These are phyloP conservation scores for Microcyclospora pomicola DNA, from an alignment of 2,329 filamentous ascomycete genomes.

Conservation along the genomic window DNA sequence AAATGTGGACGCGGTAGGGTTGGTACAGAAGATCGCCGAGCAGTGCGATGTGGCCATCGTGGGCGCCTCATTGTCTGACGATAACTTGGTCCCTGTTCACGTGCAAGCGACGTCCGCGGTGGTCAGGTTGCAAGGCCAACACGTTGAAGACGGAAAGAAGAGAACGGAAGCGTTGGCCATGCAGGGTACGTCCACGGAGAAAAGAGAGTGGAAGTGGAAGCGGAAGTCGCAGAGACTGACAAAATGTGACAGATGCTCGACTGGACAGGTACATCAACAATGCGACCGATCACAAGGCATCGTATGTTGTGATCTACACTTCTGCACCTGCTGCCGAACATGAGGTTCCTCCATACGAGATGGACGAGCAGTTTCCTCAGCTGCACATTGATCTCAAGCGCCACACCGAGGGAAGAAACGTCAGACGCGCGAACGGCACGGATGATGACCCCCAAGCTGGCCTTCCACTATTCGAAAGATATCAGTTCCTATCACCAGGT, in stretches of 20 bases:
- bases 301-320: slow-evolving; percentile 63
- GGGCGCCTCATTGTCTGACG: too few species aligned
- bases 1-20: too few species aligned
- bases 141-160: too few species aligned
- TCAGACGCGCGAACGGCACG: slow-evolving; percentile 5
- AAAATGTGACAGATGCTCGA: neutral
- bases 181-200: too few species aligned
- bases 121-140: too few species aligned
- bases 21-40: slow-evolving; percentile 29
- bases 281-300: neutral
- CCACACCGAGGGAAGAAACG: slow-evolving; percentile 30
- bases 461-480: slow-evolving; percentile 68
- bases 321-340: slow-evolving; percentile 40
- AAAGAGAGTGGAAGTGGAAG: too few species aligned
- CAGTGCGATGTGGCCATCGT: too few species aligned
- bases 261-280: neutral
- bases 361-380: slow-evolving; percentile 47
- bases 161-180: too few species aligned
- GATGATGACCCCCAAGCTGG: slow-evolving; percentile 20
- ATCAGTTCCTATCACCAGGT: slow-evolving; percentile 89
- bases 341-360: slow-evolving; percentile 42
- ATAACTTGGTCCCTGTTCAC: too few species aligned
- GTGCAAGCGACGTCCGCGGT: too few species aligned
- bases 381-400: slow-evolving; percentile 64
- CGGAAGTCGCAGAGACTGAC: slow-evolving; percentile 1